These are phyloP conservation scores for Acacia confusa DNA, from an alignment of 306 rosid genomes.

Conservation along the genomic window DNA sequence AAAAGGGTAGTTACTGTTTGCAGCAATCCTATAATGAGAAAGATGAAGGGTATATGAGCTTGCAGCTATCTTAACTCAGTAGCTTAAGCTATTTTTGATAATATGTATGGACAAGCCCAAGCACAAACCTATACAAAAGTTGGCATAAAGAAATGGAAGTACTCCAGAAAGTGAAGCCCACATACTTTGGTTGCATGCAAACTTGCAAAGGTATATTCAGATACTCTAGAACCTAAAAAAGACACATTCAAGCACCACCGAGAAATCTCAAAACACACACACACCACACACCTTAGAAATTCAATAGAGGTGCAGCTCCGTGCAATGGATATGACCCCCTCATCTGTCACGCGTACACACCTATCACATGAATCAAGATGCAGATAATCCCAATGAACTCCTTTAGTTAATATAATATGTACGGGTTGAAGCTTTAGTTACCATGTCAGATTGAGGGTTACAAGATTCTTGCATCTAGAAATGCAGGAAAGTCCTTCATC, in stretches of 20 bases:
- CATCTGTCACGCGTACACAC: slow-evolving; percentile 78
- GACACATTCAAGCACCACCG: background rate
- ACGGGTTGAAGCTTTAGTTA: slow-evolving; percentile 39
- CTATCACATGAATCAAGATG: slow-evolving; percentile 43
- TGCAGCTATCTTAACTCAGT: background rate
- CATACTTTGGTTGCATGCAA: slow-evolving; percentile 29
- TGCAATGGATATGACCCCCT: slow-evolving; percentile 63
- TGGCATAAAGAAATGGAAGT: background rate
- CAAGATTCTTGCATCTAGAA: slow-evolving; percentile 63
- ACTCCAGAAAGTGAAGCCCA: background rate
- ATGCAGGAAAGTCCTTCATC: slow-evolving; percentile 68
- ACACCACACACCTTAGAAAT: slow-evolving; percentile 72
- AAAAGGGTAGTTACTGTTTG: too few relatives aligned
- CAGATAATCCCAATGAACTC: background rate
- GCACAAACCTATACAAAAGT: background rate
- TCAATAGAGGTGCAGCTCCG: slow-evolving; percentile 63
- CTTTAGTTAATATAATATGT: slow-evolving; percentile 7
- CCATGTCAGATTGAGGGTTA: slow-evolving; percentile 82
- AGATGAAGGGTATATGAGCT: too few relatives aligned
- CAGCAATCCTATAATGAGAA: too few relatives aligned
- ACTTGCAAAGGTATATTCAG: slow-evolving; percentile 25
- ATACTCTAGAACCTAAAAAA: background rate
- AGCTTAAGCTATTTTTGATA: background rate
- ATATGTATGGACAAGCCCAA: background rate
- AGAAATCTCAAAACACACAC: background rate